phyloP scores from a whole-genome alignment of 768 basidiomycete genomes.

The Rhizopogon vesiculosus region DNA sequence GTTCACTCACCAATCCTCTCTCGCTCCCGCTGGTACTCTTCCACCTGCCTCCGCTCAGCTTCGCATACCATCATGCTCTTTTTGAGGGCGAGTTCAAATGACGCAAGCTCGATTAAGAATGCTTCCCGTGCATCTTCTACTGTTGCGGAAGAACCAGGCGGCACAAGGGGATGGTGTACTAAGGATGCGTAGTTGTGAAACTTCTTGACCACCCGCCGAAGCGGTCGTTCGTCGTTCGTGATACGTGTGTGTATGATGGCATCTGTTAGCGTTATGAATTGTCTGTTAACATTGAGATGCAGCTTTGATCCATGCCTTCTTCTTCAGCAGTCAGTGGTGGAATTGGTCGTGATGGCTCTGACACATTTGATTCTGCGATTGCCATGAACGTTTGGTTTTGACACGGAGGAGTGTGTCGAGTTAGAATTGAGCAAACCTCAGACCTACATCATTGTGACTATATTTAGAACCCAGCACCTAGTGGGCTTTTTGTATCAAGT shows the following conservation, averaged over 20 bases:
- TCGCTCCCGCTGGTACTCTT: constrained; percentile 74
- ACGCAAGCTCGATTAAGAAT: constrained; percentile 71
- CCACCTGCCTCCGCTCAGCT: constrained; percentile 80
- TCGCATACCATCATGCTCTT: constrained; percentile 83
- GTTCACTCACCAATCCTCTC: constrained; percentile 61
- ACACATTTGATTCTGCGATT: not conserved
- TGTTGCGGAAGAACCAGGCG: constrained; percentile 19
- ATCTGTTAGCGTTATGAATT: constrained; percentile 39
- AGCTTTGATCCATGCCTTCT: constrained; percentile 42
- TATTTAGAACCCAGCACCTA: not conserved
- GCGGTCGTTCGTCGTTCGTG: constrained; percentile 74
- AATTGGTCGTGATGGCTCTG: constrained; percentile 22
- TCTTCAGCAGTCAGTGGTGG: constrained; percentile 54
- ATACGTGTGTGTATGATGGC: constrained; percentile 77
- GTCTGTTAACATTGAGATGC: constrained; percentile 6
- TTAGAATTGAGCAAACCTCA: too few relatives aligned
- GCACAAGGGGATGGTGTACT: constrained; percentile 43
- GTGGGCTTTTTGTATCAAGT: too few relatives aligned
- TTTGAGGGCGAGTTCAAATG: constrained; percentile 70
- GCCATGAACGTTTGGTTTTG: not conserved
- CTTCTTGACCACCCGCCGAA: constrained; percentile 76
- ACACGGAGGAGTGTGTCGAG: not conserved
- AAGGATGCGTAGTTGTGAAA: constrained; percentile 70
- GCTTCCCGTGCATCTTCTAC: constrained; percentile 75
- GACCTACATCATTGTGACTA: not conserved